Percentiles rank a stretch among this genome's conserved stretches.
Evolutionary conservation across 1,284 basidiomycete genomes (phyloP).

Genomic region (Ganoderma lucidum): DNA sequence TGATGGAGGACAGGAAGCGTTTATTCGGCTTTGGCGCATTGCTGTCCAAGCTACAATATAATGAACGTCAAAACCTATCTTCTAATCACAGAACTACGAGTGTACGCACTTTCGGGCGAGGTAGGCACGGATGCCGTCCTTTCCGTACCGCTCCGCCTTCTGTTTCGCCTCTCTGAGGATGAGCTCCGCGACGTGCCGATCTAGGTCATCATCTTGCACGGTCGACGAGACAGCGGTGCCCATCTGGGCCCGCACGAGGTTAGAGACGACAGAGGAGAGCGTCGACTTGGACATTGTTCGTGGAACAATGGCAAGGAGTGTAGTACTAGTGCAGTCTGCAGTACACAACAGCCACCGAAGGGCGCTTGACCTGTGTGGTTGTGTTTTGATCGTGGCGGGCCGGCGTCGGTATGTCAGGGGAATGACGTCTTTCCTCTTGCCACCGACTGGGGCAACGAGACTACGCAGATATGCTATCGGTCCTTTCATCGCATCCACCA

Average conservation of each 20-base stretch:
- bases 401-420: not conserved
- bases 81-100: not conserved
- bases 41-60: constrained; percentile 40
- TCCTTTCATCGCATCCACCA: constrained; percentile 20
- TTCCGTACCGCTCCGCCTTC: constrained; percentile 78
- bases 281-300: constrained; percentile 47
- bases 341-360: not conserved
- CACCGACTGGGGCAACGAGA: too few relatives aligned
- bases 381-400: constrained; percentile 25
- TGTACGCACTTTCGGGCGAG: constrained; percentile 54
- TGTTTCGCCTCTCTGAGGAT: constrained; percentile 91
- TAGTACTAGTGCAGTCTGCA: not conserved
- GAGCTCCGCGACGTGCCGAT: constrained; percentile 87
- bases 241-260: constrained; percentile 83
- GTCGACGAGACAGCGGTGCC: constrained; percentile 69
- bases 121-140: constrained; percentile 75
- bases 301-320: constrained; percentile 5
- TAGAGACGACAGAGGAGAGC: constrained; percentile 86
- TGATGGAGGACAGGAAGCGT: constrained; percentile 88
- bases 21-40: constrained; percentile 89
- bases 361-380: constrained; percentile 14
- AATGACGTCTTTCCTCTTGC: constrained; percentile 9
- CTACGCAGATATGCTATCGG: not conserved
- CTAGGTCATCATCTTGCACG: constrained; percentile 85
- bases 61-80: constrained; percentile 17